Percentiles rank a stretch among this genome's conserved stretches.
Evolutionary conservation across 129 eudicot species (phyloP).

Genomic region (Dittrichia graveolens): DNA sequence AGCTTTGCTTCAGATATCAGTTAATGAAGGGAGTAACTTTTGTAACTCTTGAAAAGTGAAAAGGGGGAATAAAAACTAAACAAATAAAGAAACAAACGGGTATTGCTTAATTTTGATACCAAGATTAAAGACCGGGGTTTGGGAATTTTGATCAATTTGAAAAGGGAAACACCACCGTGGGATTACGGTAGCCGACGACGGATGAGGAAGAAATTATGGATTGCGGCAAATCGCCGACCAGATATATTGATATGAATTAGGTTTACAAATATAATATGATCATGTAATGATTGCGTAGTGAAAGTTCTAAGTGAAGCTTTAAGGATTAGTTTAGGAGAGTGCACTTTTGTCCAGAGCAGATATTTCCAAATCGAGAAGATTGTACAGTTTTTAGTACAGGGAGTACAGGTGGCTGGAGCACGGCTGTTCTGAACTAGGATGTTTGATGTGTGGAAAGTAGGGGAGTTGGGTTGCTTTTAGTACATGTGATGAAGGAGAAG

Average conservation of each 20-base stretch:
- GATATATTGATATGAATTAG: conserved; percentile 16
- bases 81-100: neutral
- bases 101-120: conserved; percentile 20
- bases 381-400: neutral
- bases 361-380: neutral
- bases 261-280: conserved; percentile 37
- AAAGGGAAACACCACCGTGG: neutral
- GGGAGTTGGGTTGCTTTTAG: conserved; percentile 35
- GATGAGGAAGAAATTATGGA: conserved; percentile 20
- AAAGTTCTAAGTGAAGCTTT: conserved; percentile 42
- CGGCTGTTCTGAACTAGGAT: neutral
- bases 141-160: neutral
- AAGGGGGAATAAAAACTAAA: neutral
- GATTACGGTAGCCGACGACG: conserved; percentile 41
- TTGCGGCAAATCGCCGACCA: conserved; percentile 39
- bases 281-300: conserved; percentile 49
- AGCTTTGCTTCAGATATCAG: conserved; percentile 50
- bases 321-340: conserved; percentile 26
- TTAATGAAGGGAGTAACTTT: neutral
- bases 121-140: neutral
- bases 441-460: conserved; percentile 17
- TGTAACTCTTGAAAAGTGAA: conserved; percentile 32
- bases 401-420: neutral
- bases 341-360: conserved; percentile 10
- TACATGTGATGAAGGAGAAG: conserved; percentile 34